Evolutionary conservation across 345 rosid species (phyloP), one percentile per base, ranked within the genome.

Genomic region (Salix udensis): DNA sequence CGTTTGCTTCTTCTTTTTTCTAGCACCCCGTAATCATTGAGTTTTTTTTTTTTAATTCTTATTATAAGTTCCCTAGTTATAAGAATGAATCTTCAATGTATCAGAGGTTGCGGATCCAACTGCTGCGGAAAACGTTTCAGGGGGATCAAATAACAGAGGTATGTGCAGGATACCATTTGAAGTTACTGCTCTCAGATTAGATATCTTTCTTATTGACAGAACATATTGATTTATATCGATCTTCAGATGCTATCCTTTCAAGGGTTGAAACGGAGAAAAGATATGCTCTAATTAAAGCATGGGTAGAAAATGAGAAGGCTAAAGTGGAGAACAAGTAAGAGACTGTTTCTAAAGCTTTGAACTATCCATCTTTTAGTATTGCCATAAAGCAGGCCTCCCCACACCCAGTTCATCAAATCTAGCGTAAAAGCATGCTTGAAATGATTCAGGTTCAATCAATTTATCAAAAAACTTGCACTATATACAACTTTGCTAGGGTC

Each of bases 231-330:
- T 60, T 42, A 68, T 7, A 39, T 50, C 34, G 64, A 39, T 19
- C 67, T 75, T 74, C 83, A 90, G 94, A 84, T 65, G 44, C 73
- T 31, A 86, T 74, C 18, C 84, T 92, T 79, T 87, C 85, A 55
- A 74, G 80, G 74, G 78, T 91, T 60, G 93, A 82, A 79, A 78
- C 80, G 12, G 93, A 94, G 79, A 91, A 92, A 82, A 87, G 81
- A 65, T 73, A 73, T 78, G 90, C 97, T 36, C 85, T 91, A 68
- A 77, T 91, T 58, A 84, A 84, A 75, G 97, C 95, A 69, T 94
- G 98, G 97, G 91, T 90, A 74, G 97, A 91, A 81, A 91, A 87
- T 72, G 95, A 91, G 72, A 91, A 92, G 81, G 92, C 92, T 37
- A 94, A 90, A 86, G 84, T 85, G 14, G 94, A 92, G 48, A 90